phyloP scores from a whole-genome alignment of 441 rosid species.

The Euphorbia corollata region DNA sequence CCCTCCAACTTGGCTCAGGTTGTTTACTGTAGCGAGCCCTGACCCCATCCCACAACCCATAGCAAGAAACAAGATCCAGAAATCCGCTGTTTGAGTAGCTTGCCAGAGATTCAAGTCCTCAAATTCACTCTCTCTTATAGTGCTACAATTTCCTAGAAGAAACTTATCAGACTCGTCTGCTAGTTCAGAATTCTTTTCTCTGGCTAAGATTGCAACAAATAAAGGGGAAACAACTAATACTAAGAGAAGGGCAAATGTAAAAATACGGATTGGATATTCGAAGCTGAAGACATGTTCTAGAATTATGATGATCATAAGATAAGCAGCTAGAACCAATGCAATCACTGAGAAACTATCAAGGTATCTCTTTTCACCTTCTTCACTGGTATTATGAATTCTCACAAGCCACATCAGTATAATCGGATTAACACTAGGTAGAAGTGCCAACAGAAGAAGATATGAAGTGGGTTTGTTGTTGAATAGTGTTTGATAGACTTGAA shows the following conservation, averaged over 20 bases:
- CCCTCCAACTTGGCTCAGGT: constrained; percentile 60
- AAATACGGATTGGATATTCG: constrained; percentile 25
- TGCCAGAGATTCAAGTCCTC: constrained; percentile 40
- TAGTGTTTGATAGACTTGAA: constrained; percentile 41
- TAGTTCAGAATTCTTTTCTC: constrained; percentile 19
- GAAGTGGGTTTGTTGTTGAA: constrained; percentile 41
- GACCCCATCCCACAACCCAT: constrained; percentile 80
- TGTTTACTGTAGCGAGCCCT: constrained; percentile 49
- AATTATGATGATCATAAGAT: constrained; percentile 50
- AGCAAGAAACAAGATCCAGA: constrained; percentile 61
- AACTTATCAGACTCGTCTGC: constrained; percentile 18
- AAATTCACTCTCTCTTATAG: constrained; percentile 14
- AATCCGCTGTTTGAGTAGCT: constrained; percentile 39
- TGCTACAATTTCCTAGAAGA: constrained; percentile 2
- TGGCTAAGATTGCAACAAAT: constrained; percentile 36
- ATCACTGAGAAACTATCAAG: constrained; percentile 48
- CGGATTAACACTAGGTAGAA: constrained; percentile 42
- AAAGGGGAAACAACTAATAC: constrained; percentile 49
- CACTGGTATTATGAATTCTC: constrained; percentile 31
- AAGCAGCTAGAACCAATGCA: constrained; percentile 49
- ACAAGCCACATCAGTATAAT: constrained; percentile 55
- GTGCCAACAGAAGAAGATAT: constrained; percentile 51
- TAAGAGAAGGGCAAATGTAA: constrained; percentile 35
- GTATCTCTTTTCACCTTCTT: constrained; percentile 44
- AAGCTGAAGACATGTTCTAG: constrained; percentile 41